These are phyloP conservation scores for Haplosporangium sp. DNA, from an alignment of 371 early-diverging fungal genomes.

Conservation along the genomic window DNA sequence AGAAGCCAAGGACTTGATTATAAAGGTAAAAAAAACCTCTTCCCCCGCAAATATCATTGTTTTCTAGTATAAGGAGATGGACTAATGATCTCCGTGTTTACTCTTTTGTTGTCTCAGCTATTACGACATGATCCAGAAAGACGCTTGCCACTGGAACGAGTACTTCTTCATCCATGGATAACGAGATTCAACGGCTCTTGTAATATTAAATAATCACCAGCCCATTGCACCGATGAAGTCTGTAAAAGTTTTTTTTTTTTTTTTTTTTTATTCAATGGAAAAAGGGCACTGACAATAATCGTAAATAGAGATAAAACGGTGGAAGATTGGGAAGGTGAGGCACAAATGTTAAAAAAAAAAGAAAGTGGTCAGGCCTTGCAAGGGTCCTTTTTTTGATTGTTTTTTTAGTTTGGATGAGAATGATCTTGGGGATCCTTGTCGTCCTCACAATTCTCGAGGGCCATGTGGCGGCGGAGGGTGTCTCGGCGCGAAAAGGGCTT, in stretches of 20 bases:
- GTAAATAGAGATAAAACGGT: too few species aligned
- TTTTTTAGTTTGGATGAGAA: not conserved
- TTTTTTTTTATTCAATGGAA: too few species aligned
- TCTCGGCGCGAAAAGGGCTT: slow-evolving; percentile 36
- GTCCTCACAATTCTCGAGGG: slow-evolving; percentile 36
- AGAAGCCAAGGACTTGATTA: slow-evolving; percentile 93
- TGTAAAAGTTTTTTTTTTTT: too few species aligned
- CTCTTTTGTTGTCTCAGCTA: slow-evolving; percentile 56
- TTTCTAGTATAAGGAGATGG: not conserved
- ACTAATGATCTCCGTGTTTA: not conserved
- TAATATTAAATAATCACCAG: too few species aligned
- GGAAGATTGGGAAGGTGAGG: too few species aligned
- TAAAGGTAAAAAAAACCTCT: slow-evolving; percentile 65
- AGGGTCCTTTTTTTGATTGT: too few species aligned
- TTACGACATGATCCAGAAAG: slow-evolving; percentile 80
- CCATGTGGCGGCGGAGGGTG: slow-evolving; percentile 39
- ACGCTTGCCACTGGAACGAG: slow-evolving; percentile 78
- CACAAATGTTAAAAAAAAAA: too few species aligned
- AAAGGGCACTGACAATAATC: too few species aligned
- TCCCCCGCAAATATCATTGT: slow-evolving; percentile 12
- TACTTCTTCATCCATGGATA: slow-evolving; percentile 89
- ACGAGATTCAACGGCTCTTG: slow-evolving; percentile 31
- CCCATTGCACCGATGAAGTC: too few species aligned
- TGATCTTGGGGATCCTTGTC: slow-evolving; percentile 4
- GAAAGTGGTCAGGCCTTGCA: too few species aligned